Evolutionary conservation across 208 protist genomes (phyloP), one percentile per base, ranked within the genome.

Genomic region (Borovskyia barvae): DNA sequence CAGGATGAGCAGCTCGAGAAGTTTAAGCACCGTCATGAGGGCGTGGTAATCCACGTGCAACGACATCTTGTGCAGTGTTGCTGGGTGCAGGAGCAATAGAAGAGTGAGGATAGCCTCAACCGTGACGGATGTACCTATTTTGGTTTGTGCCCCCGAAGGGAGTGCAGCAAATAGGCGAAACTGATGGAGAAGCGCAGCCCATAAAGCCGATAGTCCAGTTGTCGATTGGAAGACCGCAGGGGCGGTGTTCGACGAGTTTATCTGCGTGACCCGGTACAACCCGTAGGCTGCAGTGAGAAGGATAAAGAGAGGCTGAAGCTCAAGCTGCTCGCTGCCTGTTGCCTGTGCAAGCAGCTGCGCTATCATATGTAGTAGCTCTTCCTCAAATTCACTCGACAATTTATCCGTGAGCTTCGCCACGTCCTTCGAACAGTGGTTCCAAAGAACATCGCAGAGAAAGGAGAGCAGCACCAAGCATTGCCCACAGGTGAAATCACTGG

Each of bases 391-490:
- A 5, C 29, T 17, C 2, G 37, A 30, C 11, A 11, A 4, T 22
- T 20, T 4, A 20, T 69, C 59, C 6, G 57, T 5, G 8, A 29
- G 20, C 19, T 14, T 0, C 12, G 4, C 36, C 17, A 2, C 20
- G 7, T 6, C n/a, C 26, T 12, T 12, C 14, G 14, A n/a, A 15
- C 19, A 22, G 1, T 6, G 37, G 15, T 51, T 43, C 4, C 54
- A 55, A 25, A 47, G 42, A 2, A 92, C 69, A 30, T 95, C 85
- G 41, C 71, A 85, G 22, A 95, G 53, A 45, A 93, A 84, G 26
- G 75, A 77, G 17, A 86, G 54, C 0, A 93, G 53, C 20, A 93
- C 73, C 11, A 95, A 61, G 26, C 70, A 59, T 66, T 95, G 89
- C 0, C 77, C 80, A 70, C 89, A 91, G 1, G 84, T 82, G 30